phyloP scores from a whole-genome alignment of 495 filamentous ascomycete genomes.

The Tuber calosporum region DNA sequence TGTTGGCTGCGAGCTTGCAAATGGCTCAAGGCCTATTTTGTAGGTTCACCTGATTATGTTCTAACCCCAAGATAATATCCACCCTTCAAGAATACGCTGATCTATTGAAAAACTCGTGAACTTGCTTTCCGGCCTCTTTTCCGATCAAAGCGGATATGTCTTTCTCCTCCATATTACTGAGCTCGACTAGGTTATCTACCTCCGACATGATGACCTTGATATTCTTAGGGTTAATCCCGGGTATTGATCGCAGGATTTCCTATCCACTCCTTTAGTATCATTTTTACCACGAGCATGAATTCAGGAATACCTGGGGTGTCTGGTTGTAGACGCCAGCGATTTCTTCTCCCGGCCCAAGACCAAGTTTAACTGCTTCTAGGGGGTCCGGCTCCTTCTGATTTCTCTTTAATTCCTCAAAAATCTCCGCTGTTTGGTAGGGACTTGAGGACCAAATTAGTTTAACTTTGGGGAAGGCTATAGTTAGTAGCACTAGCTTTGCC shows the following conservation, averaged over 20 bases:
- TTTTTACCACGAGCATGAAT: not conserved
- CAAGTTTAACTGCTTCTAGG: constrained; percentile 71
- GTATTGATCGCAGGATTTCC: constrained; percentile 82
- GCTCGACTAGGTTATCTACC: constrained; percentile 66
- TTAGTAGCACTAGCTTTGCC: constrained; percentile 83
- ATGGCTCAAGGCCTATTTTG: not conserved
- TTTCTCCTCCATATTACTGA: constrained; percentile 76
- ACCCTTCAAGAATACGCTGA: constrained; percentile 53
- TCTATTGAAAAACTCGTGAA: constrained; percentile 75
- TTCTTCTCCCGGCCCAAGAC: constrained; percentile 58
- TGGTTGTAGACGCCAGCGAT: constrained; percentile 55
- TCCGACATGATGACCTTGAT: constrained; percentile 62
- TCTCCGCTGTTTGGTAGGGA: constrained; percentile 94
- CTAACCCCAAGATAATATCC: not conserved
- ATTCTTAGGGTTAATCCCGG: constrained; percentile 75
- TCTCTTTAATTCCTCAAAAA: constrained; percentile 88
- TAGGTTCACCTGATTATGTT: not conserved
- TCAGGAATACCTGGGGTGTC: constrained; percentile 46
- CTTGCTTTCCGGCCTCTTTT: constrained; percentile 67
- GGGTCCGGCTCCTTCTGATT: constrained; percentile 85
- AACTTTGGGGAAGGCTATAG: constrained; percentile 81
- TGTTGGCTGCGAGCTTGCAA: not conserved
- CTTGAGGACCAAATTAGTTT: constrained; percentile 88
- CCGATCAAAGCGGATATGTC: constrained; percentile 69
- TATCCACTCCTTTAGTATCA: constrained; percentile 36